Percentiles rank a stretch among this genome's conserved stretches.
Conservation (phyloP, 768 basidiomycete species). For the Leccinum sublutescens region DNA sequence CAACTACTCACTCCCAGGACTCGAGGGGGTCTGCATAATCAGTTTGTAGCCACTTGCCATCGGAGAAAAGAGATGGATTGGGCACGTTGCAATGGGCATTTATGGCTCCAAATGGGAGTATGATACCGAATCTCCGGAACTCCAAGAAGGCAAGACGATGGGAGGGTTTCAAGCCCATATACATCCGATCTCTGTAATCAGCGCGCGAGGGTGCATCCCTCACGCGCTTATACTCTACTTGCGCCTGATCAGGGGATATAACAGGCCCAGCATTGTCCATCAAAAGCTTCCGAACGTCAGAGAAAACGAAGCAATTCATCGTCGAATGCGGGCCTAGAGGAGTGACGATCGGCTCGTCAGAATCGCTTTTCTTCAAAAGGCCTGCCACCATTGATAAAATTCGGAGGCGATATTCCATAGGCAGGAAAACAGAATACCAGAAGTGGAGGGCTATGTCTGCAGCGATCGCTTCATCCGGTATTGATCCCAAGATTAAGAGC, state of each 20-base stretch:
- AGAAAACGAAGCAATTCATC: conserved; percentile 14
- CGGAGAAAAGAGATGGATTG: conserved; percentile 47
- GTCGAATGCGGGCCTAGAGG: conserved; percentile 16
- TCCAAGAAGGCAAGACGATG: conserved; percentile 45
- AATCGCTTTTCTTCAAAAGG: conserved; percentile 10
- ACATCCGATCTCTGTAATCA: conserved; percentile 45
- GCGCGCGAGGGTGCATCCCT: conserved; percentile 36
- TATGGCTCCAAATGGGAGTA: conserved; percentile 49
- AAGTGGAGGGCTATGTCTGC: conserved; percentile 48
- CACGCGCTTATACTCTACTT: conserved; percentile 33
- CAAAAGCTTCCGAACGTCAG: conserved; percentile 11
- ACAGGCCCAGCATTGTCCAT: conserved; percentile 11
- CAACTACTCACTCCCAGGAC: conserved; percentile 46
- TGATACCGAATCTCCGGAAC: conserved; percentile 40
- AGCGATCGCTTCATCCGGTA: conserved; percentile 32
- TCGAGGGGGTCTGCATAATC: conserved; percentile 44
- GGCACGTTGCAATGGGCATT: conserved; percentile 40
- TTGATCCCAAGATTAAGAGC: conserved; percentile 40
- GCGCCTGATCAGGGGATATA: conserved; percentile 25
- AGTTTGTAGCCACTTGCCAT: conserved; percentile 44
- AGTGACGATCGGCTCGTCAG: conserved; percentile 3
- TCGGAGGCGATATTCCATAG: conserved; percentile 30
- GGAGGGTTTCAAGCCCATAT: conserved; percentile 37
- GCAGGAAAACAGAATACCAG: conserved; percentile 47
- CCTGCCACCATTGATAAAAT: conserved; percentile 21